Evolutionary conservation across 805 yeast species (phyloP), one percentile per base, ranked within the genome.

Genomic region (Suhomyces prunicola): DNA sequence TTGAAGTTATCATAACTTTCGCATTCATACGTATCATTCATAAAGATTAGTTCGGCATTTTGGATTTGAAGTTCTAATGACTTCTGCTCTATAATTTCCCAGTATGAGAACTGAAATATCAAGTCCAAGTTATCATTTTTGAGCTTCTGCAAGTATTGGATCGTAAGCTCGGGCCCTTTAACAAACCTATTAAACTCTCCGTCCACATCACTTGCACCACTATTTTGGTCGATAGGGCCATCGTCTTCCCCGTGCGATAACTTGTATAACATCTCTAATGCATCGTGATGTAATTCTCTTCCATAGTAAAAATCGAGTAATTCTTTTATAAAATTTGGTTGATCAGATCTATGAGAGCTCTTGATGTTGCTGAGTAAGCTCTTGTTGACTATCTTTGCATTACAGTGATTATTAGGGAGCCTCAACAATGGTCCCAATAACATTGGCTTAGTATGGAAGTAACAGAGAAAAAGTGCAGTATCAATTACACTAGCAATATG

Each of bases 381-480:
- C 9, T 70, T 66, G 47, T 82, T 81, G 1, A 90, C 96, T 2
- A 82, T 75, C 1, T 74, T 72, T 4, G 86, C 78, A 60, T 86
- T 85, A 71, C 97, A 90, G 58, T 77, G 74, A 66, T 92, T 94
- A 26, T 82, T 80, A 0, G 79, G 78, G 1, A 90, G 78, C 47
- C 98, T 76, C 5, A 93, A 75, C 19, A 93, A 79, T 0, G 98
- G 94, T 0, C 93, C 96, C 12, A 93, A 79, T 65, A 93, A 75
- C 56, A 86, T 79, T 0, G 89, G 88, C 51, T 83, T 82, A 29
- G 82, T 81, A n/a, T 83, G 64, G 53, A 84, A 73, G 64, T 94
- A 93, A 54, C 94, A 82, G 49, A 82, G 75, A 61, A 93, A 90
- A 17, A 94, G 73, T 0, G 90, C 78, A 0, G 96, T 87, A 63